These are phyloP conservation scores for Waltergamsia citrina DNA, from an alignment of 2,329 filamentous ascomycete genomes.

Conservation along the genomic window DNA sequence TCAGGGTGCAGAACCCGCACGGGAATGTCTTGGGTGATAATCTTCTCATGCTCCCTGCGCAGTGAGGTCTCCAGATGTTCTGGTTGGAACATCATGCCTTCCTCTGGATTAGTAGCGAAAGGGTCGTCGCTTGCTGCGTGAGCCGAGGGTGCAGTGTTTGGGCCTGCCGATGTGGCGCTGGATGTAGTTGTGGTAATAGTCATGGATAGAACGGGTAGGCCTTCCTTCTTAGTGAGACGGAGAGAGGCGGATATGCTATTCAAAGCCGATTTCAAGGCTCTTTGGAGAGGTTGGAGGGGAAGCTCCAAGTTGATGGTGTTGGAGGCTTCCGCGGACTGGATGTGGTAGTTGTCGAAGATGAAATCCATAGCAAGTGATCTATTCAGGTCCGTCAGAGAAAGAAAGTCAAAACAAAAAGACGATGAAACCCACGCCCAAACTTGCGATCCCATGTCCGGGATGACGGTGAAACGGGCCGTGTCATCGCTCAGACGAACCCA, in stretches of 20 bases:
- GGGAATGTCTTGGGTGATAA: constrained; percentile 94
- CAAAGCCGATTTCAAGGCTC: constrained; percentile 82
- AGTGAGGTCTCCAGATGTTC: constrained; percentile 47
- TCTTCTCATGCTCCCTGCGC: constrained; percentile 70
- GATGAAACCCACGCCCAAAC: constrained; percentile 72
- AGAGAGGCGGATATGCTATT: constrained; percentile 75
- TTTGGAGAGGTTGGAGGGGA: constrained; percentile 76
- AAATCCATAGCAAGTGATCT: constrained; percentile 61
- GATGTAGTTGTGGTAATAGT: constrained; percentile 72
- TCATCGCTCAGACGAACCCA: constrained; percentile 87
- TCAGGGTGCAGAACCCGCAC: constrained; percentile 78
- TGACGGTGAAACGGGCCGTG: constrained; percentile 86
- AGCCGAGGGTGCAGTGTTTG: constrained; percentile 12
- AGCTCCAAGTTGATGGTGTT: constrained; percentile 97
- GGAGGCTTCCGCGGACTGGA: constrained; percentile 71
- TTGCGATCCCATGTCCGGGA: constrained; percentile 88
- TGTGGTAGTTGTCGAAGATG: constrained; percentile 77
- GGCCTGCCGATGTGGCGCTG: constrained; percentile 16
- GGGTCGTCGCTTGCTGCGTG: constrained; percentile 18
- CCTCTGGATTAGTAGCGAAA: constrained; percentile 30
- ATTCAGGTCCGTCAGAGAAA: background rate
- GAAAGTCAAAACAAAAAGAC: background rate
- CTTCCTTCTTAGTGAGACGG: constrained; percentile 87
- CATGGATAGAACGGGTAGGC: constrained; percentile 75
- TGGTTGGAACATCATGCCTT: constrained; percentile 34